A percentile compares a stretch with the other conserved stretches of the same genome.
phyloP scores from a whole-genome alignment of 2,329 filamentous ascomycete genomes.

The Alternaria arbusti region DNA sequence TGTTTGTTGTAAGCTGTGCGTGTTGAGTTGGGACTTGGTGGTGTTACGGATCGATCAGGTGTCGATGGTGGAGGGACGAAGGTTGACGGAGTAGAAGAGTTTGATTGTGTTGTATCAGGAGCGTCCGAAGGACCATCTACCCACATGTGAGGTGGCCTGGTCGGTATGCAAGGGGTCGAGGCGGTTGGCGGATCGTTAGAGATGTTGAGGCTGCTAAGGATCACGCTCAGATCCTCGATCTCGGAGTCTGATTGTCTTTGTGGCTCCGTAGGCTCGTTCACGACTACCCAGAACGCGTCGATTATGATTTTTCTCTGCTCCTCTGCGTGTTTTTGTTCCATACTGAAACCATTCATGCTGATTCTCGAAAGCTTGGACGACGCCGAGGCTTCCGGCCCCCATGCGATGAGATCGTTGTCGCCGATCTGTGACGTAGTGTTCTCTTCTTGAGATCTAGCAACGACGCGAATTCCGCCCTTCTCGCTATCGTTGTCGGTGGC shows the following conservation, averaged over 20 bases:
- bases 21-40: neutral
- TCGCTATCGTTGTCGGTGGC: neutral
- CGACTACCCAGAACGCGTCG: constrained; percentile 12
- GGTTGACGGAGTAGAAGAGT: too few species aligned
- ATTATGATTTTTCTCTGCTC: constrained; percentile 3
- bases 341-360: neutral
- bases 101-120: too few species aligned
- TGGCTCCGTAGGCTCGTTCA: neutral
- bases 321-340: neutral
- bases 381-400: constrained; percentile 1
- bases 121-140: neutral
- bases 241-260: neutral
- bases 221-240: neutral
- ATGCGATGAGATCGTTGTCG: constrained; percentile 2
- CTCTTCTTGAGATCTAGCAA: neutral
- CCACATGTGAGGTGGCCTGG: neutral
- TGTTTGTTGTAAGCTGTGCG: neutral
- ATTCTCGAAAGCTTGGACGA: neutral
- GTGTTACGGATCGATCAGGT: fast-evolving
- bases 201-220: neutral
- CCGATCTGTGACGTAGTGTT: neutral
- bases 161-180: neutral
- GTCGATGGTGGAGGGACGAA: neutral
- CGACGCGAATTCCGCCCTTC: neutral
- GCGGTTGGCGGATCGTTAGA: neutral